Evolutionary conservation across 225 moss, liverwort and hornwort species (phyloP).

Genomic region (Bryum argenteum): DNA sequence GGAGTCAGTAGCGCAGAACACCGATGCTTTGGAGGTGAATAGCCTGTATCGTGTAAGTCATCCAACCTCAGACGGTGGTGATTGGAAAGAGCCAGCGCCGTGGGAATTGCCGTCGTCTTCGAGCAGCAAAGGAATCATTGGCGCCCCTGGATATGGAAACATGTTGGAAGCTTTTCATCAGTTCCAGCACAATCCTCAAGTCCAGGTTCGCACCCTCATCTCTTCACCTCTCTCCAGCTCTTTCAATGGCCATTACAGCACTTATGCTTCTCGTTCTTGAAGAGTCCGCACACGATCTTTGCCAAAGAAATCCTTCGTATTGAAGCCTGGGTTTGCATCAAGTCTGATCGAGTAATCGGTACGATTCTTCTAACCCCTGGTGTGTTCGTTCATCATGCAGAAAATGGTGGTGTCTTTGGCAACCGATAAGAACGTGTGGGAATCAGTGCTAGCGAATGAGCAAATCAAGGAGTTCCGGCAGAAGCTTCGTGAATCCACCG

Average conservation of each 20-base stretch:
- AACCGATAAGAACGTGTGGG: constrained; percentile 87
- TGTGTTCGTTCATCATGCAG: constrained; percentile 36
- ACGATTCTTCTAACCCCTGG: too few species aligned
- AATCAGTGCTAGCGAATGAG: constrained; percentile 83
- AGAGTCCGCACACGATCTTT: too few species aligned
- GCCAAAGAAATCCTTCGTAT: too few species aligned
- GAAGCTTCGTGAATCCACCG: constrained; percentile 64
- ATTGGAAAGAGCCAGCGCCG: constrained; percentile 84
- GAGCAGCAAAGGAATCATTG: constrained; percentile 29
- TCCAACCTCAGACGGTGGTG: constrained; percentile 37
- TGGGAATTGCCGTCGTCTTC: constrained; percentile 40
- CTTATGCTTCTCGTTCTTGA: too few species aligned
- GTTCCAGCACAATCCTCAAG: constrained; percentile 87
- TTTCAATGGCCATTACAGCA: too few species aligned
- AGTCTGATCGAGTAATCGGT: too few species aligned
- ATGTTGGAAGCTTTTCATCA: constrained; percentile 84
- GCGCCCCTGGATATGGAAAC: constrained; percentile 57
- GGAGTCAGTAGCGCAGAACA: too few species aligned
- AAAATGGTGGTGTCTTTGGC: constrained; percentile 87
- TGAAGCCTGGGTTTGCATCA: too few species aligned
- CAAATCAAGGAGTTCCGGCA: constrained; percentile 91
- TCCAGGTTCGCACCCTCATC: constrained; percentile 46
- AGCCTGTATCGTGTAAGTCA: constrained; percentile 36
- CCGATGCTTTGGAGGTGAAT: constrained; percentile 26
- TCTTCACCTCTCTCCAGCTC: too few species aligned